Conservation (phyloP, 106 monocot genomes). For the Posidonia australis region DNA sequence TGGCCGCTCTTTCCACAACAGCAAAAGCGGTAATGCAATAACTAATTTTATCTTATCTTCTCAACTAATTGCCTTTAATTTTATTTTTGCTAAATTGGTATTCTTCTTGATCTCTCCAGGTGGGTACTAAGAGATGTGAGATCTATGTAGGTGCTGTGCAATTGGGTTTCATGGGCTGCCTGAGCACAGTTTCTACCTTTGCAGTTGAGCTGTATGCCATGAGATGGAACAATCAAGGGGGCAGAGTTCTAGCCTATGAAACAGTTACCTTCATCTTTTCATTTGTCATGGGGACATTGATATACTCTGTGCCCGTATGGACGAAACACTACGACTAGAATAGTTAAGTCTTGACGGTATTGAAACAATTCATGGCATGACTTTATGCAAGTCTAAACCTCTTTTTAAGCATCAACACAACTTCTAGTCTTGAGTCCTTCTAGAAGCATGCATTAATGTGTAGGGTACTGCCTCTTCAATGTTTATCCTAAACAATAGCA, state of each 20-base stretch:
- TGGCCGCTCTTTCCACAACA: constrained; percentile 57
- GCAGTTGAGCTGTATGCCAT: constrained; percentile 79
- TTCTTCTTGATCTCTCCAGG: constrained; percentile 24
- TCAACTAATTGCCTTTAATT: neutral
- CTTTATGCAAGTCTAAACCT: too few relatives aligned
- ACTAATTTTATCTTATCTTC: neutral
- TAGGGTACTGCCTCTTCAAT: too few relatives aligned
- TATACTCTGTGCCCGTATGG: constrained; percentile 84
- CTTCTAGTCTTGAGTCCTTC: too few relatives aligned
- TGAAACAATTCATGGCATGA: too few relatives aligned
- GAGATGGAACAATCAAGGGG: constrained; percentile 47
- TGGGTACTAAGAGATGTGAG: constrained; percentile 37
- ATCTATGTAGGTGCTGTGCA: constrained; percentile 49
- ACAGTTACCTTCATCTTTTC: constrained; percentile 43
- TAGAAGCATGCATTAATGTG: too few relatives aligned
- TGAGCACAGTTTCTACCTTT: constrained; percentile 92
- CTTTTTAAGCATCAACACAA: neutral
- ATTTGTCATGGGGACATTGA: constrained; percentile 59
- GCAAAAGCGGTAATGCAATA: constrained; percentile 44
- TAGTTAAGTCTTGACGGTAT: neutral
- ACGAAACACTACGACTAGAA: constrained; percentile 46
- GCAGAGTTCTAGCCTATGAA: constrained; percentile 48
- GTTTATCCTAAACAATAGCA: too few relatives aligned
- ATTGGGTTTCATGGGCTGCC: constrained; percentile 79
- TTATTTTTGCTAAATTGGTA: neutral